Conservation (phyloP, 139 green algal species). For the Chlamydomonas schloesseri region DNA sequence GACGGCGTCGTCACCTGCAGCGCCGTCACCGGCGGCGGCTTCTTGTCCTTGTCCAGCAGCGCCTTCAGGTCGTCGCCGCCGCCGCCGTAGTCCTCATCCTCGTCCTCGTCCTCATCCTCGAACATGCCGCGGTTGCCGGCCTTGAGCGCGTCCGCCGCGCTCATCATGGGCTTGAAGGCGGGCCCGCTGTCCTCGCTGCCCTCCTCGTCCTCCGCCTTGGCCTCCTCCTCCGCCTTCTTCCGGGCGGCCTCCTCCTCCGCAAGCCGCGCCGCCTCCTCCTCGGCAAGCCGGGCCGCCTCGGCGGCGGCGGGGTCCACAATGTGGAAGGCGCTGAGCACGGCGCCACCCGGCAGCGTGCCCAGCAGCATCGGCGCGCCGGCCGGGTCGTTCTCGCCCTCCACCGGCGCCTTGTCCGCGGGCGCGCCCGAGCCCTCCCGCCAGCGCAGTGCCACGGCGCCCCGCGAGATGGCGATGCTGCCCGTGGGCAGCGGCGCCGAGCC, state of each 20-base stretch:
- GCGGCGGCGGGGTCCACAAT: not conserved
- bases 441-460: not conserved
- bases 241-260: not conserved
- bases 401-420: not conserved
- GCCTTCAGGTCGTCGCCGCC: not conserved
- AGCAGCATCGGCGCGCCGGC: constrained; percentile 27
- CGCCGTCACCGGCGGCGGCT: constrained; percentile 32
- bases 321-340: constrained; percentile 19
- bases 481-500: not conserved
- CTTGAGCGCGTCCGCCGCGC: constrained; percentile 21
- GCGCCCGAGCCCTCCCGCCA: not conserved
- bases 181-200: not conserved
- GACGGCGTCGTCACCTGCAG: constrained; percentile 40
- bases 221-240: not conserved
- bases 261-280: not conserved
- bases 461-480: constrained; percentile 13
- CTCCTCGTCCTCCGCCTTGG: not conserved
- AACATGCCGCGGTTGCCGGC: not conserved
- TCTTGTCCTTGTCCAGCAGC: not conserved
- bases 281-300: not conserved
- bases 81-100: constrained; percentile 9
- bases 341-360: constrained; percentile 26
- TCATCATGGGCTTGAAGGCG: constrained; percentile 10
- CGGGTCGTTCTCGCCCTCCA: not conserved
- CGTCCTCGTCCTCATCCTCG: constrained; percentile 19